Base-by-base conservation (phyloP, 2,329 filamentous ascomycete species). In the Arthrinium phaeospermum region DNA sequence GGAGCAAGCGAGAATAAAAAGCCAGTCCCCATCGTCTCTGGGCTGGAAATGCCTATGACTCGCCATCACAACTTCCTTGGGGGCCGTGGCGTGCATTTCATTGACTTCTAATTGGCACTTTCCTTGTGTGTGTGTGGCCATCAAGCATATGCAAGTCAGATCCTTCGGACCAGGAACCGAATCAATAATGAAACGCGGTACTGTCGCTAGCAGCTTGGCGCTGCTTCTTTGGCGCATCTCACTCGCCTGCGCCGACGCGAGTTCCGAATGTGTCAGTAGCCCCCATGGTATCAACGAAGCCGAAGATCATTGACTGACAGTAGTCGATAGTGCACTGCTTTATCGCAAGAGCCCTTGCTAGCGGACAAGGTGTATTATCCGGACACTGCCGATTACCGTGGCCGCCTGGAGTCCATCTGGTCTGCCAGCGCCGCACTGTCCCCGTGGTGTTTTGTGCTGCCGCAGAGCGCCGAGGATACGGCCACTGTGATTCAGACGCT, bases 361-460 rank as follows among this genome's bases (percentile, higher is more conserved):
- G 13, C 5, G 13, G 41, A 13, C 13, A 68, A 68, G 41, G 57
- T 64, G 2, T n/a, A 41, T 6, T n/a, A 5, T 2, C 57, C 57
- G 7, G 19, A 41, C 57, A 64, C 57, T 3, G 3, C 30, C 16
- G 12, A n/a, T 7, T 64, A 64, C 30, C 57, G 13, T 3, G 19
- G 57, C 10, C 57, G 30, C 8, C 4, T 41, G 3, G 19, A n/a
- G 19, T 37, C 57, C 57, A 41, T 64, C 30, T 64, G 57, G 57
- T 64, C 57, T 13, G 30, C 19, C 57, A 64, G 57, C 13, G 53
- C 53, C 7, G 27, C 53, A 22, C 22, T 41, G 53, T 16, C 30
- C 22, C 53, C 53, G 12, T 61, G 53, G 53, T 61, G 53, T 61
- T 61, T 61, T 12, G 53, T 61, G 19, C 30, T 37, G 53, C 53